Evolutionary conservation across 495 filamentous ascomycete species (phyloP).

Genomic region (Penicillium samsonianum): DNA sequence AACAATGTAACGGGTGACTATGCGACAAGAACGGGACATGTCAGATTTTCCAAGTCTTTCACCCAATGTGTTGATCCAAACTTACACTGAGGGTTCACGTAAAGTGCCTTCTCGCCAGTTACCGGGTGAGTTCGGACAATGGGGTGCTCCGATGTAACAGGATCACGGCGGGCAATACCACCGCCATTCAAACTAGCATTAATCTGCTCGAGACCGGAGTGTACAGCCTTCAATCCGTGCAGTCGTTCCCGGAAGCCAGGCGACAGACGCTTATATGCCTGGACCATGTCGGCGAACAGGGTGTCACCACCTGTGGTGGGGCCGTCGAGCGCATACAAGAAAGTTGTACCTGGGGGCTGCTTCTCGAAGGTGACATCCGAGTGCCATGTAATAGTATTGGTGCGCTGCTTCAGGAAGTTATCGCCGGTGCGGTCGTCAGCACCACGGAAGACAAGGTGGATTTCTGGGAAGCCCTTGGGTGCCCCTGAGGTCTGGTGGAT

Average conservation of each 20-base stretch:
- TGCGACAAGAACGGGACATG: background rate
- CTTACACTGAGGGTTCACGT: constrained; percentile 84
- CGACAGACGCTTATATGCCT: constrained; percentile 58
- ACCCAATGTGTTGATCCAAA: background rate
- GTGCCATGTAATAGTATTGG: constrained; percentile 64
- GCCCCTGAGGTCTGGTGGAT: constrained; percentile 63
- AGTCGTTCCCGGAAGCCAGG: constrained; percentile 58
- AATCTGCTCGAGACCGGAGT: constrained; percentile 58
- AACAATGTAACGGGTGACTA: constrained; percentile 61
- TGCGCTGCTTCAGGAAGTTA: constrained; percentile 54
- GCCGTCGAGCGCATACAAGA: constrained; percentile 62
- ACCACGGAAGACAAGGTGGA: constrained; percentile 62
- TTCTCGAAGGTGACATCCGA: constrained; percentile 65
- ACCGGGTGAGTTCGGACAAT: constrained; percentile 63
- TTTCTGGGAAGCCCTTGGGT: constrained; percentile 58
- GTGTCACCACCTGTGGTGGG: constrained; percentile 67
- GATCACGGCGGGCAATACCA: constrained; percentile 55
- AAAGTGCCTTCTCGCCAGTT: constrained; percentile 76
- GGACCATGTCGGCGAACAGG: constrained; percentile 58
- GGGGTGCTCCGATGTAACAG: constrained; percentile 57
- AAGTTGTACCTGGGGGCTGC: constrained; percentile 66
- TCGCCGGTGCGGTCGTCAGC: constrained; percentile 51
- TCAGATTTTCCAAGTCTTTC: background rate
- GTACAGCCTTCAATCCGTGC: constrained; percentile 59
- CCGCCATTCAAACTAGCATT: constrained; percentile 49